Base-by-base conservation (phyloP, 1,284 basidiomycete species). In the Fereydounia khargensis region DNA sequence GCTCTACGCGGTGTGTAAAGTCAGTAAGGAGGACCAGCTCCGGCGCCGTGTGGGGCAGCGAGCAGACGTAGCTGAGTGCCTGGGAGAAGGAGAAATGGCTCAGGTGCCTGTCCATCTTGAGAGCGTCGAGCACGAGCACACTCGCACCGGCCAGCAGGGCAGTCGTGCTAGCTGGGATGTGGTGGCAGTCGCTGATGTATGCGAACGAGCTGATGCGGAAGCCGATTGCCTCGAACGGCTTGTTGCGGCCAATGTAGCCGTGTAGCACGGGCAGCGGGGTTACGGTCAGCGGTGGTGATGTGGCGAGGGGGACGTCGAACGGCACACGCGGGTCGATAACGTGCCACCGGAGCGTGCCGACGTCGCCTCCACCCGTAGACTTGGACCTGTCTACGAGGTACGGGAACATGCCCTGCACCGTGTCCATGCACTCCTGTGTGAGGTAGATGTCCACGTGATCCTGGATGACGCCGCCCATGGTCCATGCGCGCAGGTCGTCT, bases 401-500 rank as follows among this genome's bases (percentile, higher is more conserved):
- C 0, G 70, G 70, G 28, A 73, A 73, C 38, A 61, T 68, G 16
- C 36, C 47, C 25, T 48, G 40, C 4, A 72, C 70, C 3, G 59
- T 64, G 3, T 42, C 19, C 54, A 66, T 62, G 28, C 56, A 61
- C 42, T 63, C 65, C 21, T 63, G 42, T 2, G 68, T 65, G 9
- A 70, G 49, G 20, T 73, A 74, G 30, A 74, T 61, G 41, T 73
- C 65, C 8, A 74, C 68, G 24, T 55, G 24, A 0, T 21, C 20
- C 39, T 74, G 71, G 7, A 74, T 58, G 4, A 48, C 51, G 6
- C 59, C 58, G 1, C 65, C 60, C 56, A 73, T 68, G 1, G 70
- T 73, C 70, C 70, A 73, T 13, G 67, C 63, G 30, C 71, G 42
- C 10, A 74, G 56, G 28, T 70, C 55, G 32, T 73, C 71, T 2